Evolutionary conservation across 208 protist genomes (phyloP).

Genomic region (Vickermania ingenoplastis): DNA sequence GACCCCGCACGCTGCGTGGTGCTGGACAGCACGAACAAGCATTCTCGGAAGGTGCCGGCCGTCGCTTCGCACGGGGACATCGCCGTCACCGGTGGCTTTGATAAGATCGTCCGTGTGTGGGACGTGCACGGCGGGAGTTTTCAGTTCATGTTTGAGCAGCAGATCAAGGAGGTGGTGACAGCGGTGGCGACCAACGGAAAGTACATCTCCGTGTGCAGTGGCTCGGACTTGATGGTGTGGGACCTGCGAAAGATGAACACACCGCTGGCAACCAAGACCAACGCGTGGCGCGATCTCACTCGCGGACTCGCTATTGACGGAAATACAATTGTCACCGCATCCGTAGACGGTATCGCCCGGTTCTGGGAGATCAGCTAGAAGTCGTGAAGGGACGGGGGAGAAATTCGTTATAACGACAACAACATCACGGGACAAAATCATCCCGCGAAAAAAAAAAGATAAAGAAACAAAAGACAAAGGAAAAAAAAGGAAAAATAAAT

Average conservation of each 20-base stretch:
- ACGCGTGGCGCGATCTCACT: slow-evolving; percentile 81
- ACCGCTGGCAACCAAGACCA: slow-evolving; percentile 47
- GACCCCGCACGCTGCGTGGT: slow-evolving; percentile 54
- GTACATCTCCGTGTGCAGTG: slow-evolving; percentile 65
- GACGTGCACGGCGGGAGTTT: slow-evolving; percentile 58
- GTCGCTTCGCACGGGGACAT: slow-evolving; percentile 52
- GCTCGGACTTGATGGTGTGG: slow-evolving; percentile 73
- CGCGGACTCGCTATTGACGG: slow-evolving; percentile 75
- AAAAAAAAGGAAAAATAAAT: too few relatives aligned
- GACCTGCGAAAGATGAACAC: slow-evolving; percentile 55
- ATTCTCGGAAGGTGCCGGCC: slow-evolving; percentile 79
- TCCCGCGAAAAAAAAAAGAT: too few relatives aligned
- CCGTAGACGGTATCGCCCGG: slow-evolving; percentile 71
- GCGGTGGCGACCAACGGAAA: slow-evolving; percentile 63
- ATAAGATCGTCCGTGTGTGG: slow-evolving; percentile 72
- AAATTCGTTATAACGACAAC: not conserved
- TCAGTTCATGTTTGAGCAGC: slow-evolving; percentile 40
- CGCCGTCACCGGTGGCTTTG: slow-evolving; percentile 74
- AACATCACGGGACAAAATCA: too few relatives aligned
- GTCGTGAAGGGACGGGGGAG: too few relatives aligned
- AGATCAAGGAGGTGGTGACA: slow-evolving; percentile 64
- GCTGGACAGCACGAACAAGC: slow-evolving; percentile 54
- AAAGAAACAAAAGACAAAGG: too few relatives aligned
- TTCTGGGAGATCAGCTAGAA: slow-evolving; percentile 65
- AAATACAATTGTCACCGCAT: slow-evolving; percentile 69